Base-by-base conservation (phyloP, 371 early-diverging fungal genomes). In the Smittium culicis region DNA sequence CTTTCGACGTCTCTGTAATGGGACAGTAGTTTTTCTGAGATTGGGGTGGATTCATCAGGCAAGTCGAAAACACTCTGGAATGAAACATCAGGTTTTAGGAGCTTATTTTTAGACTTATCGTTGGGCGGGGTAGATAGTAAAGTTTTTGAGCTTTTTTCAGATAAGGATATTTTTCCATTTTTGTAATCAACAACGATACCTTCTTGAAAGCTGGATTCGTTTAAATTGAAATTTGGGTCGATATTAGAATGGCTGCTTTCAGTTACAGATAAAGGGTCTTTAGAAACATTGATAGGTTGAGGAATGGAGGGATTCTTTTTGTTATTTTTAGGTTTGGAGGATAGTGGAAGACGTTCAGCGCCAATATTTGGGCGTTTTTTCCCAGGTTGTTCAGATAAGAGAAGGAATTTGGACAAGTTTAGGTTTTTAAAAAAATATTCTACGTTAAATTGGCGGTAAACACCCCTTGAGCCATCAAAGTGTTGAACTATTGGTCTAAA, bases 401-500 rank as follows among this genome's bases (percentile, higher is more conserved):
- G 29, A 61, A 77, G 79, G 82, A 89, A 91, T 73, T 85, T 83
- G 27, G 83, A 68, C 33, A 90, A 69, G 20, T 81, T 77, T 72
- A 86, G 87, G n/a, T 35, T 32, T 1, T 76, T 76, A 62, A 85
- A 80, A 55, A 88, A 79, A 33, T 81, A 83, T 78, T 92, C 93
- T 27, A 94, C 79, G 71, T 96, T 96, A 45, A 88, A 84, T 74
- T 90, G 90, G 25, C 82, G 80, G 72, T 87, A 93, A 1, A 84
- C 80, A 20, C 97, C 97, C 66, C 83, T 79, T 14, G 84, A 80
- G 34, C 94, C 94, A 59, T 85, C 75, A 61, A 89, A 82, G 67
- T 90, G 84, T 77, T 96, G 97, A 27, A 83, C 83, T 63, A 89
- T 88, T 27, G 91, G 89, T 45, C 81, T 82, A 68, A 84, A 80